phyloP scores from a whole-genome alignment of 768 basidiomycete species.

The Cantharellus anzutake region DNA sequence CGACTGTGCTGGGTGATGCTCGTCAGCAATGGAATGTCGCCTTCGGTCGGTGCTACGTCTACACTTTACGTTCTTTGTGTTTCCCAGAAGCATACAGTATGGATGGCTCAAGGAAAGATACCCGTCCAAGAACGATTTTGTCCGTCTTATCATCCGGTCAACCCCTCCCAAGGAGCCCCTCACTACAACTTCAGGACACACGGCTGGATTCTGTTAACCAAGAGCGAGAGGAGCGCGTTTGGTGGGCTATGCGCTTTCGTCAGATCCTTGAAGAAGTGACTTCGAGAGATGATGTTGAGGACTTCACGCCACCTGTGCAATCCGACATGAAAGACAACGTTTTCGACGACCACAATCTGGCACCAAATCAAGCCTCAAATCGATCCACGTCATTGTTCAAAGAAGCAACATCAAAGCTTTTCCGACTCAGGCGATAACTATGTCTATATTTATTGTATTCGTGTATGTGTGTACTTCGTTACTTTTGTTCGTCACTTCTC shows the following conservation, averaged over 20 bases:
- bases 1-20: conserved; percentile 12
- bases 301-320: neutral
- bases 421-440: neutral
- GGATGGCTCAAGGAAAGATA: neutral
- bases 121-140: conserved; percentile 17
- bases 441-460: neutral
- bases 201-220: conserved; percentile 19
- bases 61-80: conserved; percentile 27
- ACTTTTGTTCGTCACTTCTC: neutral
- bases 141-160: conserved; percentile 26
- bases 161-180: conserved; percentile 58
- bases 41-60: conserved; percentile 31
- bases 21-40: conserved; percentile 30
- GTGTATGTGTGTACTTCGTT: neutral
- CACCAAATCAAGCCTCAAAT: neutral
- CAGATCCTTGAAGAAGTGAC: conserved; percentile 38
- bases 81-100: conserved; percentile 15
- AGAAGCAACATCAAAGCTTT: neutral
- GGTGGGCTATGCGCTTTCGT: conserved; percentile 54
- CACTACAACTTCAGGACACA: conserved; percentile 29
- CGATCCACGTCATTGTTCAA: neutral
- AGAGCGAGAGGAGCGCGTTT: conserved; percentile 51
- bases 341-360: neutral
- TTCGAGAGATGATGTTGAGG: neutral
- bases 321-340: neutral